These are phyloP conservation scores for Lecanosticta acicola DNA, from an alignment of 2,329 filamentous ascomycete genomes.

Conservation along the genomic window DNA sequence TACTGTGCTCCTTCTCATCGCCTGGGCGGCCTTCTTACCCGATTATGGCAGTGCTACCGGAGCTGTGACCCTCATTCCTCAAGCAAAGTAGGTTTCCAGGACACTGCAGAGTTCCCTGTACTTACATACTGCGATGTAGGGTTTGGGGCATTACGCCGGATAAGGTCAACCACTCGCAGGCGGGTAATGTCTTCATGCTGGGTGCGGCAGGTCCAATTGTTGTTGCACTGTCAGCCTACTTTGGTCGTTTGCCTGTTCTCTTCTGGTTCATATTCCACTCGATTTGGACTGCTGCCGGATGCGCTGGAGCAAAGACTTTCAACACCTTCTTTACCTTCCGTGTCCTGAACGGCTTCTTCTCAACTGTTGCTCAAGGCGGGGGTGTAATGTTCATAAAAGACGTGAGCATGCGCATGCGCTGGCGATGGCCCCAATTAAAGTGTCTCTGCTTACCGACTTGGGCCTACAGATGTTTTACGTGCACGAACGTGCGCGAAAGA, in stretches of 20 bases:
- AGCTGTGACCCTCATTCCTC: slow-evolving; percentile 8
- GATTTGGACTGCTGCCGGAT: slow-evolving; percentile 37
- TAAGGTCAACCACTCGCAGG: slow-evolving; percentile 8
- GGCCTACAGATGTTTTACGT: slow-evolving; percentile 23
- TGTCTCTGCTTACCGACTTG: too few relatives aligned
- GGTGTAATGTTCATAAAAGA: slow-evolving; percentile 17
- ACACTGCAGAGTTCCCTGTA: not conserved
- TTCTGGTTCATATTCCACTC: slow-evolving; percentile 38
- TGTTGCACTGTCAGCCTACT: slow-evolving; percentile 39
- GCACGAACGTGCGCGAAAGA: slow-evolving; percentile 19
- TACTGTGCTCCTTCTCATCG: slow-evolving; percentile 27
- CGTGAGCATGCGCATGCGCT: too few relatives aligned
- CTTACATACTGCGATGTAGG: not conserved
- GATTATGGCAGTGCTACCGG: slow-evolving; percentile 13
- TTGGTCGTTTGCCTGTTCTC: slow-evolving; percentile 42
- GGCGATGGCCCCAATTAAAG: too few relatives aligned
- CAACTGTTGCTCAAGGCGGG: slow-evolving; percentile 11
- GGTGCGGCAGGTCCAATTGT: slow-evolving; percentile 39
- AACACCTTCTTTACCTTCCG: slow-evolving; percentile 39
- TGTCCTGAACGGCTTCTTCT: slow-evolving; percentile 40
- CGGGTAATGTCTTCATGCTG: slow-evolving; percentile 35
- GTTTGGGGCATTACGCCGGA: slow-evolving; percentile 9
- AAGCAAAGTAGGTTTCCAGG: slow-evolving; percentile 4
- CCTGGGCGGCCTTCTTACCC: slow-evolving; percentile 9
- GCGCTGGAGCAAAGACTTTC: slow-evolving; percentile 34